These are phyloP conservation scores for Amanita thiersii DNA, from an alignment of 768 basidiomycete genomes.

Conservation along the genomic window DNA sequence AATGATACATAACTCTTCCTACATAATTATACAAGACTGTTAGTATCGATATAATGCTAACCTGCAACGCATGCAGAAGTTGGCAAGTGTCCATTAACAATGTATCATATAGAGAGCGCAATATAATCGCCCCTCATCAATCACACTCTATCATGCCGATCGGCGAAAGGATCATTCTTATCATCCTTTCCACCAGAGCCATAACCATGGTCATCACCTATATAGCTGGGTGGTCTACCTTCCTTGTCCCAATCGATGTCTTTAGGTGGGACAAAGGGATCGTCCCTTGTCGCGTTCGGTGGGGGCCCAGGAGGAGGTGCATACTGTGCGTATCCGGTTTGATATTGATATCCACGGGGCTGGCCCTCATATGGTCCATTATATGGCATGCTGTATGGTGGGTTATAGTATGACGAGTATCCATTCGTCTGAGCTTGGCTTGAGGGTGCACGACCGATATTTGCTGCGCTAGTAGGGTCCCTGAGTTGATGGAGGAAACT, in stretches of 20 bases:
- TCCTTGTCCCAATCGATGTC: too few species aligned
- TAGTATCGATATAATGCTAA: too few species aligned
- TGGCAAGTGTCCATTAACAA: too few species aligned
- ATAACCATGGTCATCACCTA: constrained; percentile 21
- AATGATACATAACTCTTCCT: too few species aligned
- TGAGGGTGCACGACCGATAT: constrained; percentile 39
- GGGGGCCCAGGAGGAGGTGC: constrained; percentile 47
- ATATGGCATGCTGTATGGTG: constrained; percentile 44
- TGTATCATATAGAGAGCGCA: too few species aligned
- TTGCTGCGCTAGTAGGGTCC: constrained; percentile 54
- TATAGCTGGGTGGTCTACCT: constrained; percentile 44
- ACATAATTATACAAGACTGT: too few species aligned
- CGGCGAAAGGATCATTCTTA: constrained; percentile 48
- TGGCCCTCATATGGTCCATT: constrained; percentile 10
- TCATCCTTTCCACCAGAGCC: constrained; percentile 25
- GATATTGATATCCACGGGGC: constrained; percentile 17
- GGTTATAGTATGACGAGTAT: constrained; percentile 48
- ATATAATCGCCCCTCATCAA: constrained; percentile 20
- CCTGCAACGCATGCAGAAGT: too few species aligned
- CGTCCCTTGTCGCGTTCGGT: constrained; percentile 21
- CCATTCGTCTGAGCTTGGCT: constrained; percentile 26
- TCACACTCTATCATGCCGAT: constrained; percentile 30
- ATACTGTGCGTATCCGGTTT: constrained; percentile 20
- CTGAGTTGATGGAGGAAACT: constrained; percentile 69
- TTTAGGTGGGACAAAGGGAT: constrained; percentile 27